These are phyloP conservation scores for Peribolospora baueri DNA, from an alignment of 768 basidiomycete species.

Conservation along the genomic window DNA sequence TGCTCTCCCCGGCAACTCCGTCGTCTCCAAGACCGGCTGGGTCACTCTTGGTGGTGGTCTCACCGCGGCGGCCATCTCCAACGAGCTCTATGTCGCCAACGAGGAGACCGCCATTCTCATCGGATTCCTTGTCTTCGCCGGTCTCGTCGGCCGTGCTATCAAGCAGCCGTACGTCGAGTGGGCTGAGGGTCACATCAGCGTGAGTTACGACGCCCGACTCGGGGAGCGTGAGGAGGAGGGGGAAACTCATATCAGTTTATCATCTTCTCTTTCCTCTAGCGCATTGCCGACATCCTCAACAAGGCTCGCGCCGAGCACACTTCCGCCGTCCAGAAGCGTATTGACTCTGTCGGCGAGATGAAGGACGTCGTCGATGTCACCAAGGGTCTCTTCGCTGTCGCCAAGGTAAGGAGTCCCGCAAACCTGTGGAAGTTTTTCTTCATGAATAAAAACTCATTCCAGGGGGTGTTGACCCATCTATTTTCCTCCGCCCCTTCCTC, in stretches of 20 bases:
- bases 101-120: constrained; percentile 78
- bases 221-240: background rate
- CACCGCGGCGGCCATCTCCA: constrained; percentile 22
- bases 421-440: background rate
- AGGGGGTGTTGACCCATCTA: background rate
- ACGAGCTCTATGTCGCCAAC: constrained; percentile 79
- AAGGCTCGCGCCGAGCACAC: constrained; percentile 70
- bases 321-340: constrained; percentile 74
- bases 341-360: constrained; percentile 72
- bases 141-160: constrained; percentile 54
- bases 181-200: constrained; percentile 65
- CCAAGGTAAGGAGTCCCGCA: constrained; percentile 37
- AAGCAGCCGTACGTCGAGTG: constrained; percentile 42
- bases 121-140: constrained; percentile 59
- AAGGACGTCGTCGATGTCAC: constrained; percentile 88
- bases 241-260: background rate
- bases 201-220: constrained; percentile 7
- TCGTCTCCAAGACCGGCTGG: constrained; percentile 85
- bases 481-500: background rate
- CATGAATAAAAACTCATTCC: background rate
- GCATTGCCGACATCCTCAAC: constrained; percentile 58
- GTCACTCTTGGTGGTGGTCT: constrained; percentile 39
- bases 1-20: constrained; percentile 44
- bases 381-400: constrained; percentile 65
- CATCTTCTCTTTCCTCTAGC: constrained; percentile 15